Base-by-base conservation (phyloP, 2,329 filamentous ascomycete genomes). In the Penicillium concentricum region DNA sequence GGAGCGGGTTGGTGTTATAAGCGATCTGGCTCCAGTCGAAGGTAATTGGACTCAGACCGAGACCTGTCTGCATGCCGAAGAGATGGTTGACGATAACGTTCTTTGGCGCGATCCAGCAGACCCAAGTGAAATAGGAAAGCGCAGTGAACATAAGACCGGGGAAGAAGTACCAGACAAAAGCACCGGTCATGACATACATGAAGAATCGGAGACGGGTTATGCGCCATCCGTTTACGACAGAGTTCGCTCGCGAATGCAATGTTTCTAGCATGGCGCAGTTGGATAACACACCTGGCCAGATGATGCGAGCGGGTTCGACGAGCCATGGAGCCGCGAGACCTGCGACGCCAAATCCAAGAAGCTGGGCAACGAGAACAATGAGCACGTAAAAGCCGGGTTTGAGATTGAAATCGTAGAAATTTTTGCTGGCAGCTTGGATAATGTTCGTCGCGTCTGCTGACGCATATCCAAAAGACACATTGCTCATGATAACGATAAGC, bases 61-160 rank as follows among this genome's bases (percentile, higher is more conserved):
- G 53, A 22, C 69, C 70, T 0, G 70, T 70, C n/a, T 70, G 64
- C 68, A 72, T 71, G 2, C 70, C 70, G 52, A 81, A 81, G 2
- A 81, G 62, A 46, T 80, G 78, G 48, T 80, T 81, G 15, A 80
- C 76, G 1, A 75, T 69, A 0, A 73, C 63, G 26, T 82, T 80
- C 47, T 79, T 74, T 0, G 78, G 79, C 0, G 74, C 78, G 26
- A 80, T 79, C 80, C 79, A 82, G 61, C 76, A 78, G 20, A 79
- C 75, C 76, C 74, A 81, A 12, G 73, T 74, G 54, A 81, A 78
- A 7, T 79, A 78, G 10, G 77, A 79, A 6, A 84, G 70, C 0
- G 74, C 77, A 47, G 78, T 80, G 63, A 76, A 81, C 1, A 84
- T 67, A 24, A 81, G 73, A 12, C 76, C 81, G 0, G 81, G 82